Evolutionary conservation across 2,329 filamentous ascomycete genomes (phyloP), one percentile per base, ranked within the genome.

Genomic region (Fusarium foetens): DNA sequence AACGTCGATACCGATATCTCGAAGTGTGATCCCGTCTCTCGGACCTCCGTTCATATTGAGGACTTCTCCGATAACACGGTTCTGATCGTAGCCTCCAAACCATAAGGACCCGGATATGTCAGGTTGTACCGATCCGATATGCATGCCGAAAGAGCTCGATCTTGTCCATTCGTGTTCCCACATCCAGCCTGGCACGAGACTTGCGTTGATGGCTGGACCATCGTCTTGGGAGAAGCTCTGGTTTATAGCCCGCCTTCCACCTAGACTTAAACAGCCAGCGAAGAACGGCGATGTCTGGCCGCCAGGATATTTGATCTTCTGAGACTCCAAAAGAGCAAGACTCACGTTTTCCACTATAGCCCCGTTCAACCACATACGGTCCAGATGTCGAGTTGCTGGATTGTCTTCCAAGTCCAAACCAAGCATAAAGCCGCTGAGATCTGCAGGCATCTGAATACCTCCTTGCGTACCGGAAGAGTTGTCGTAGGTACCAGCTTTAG

Each of bases 21-120:
- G 29, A 27, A 64, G 61, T 21, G 54, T 64, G 17, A 64, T 60
- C 3, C 46, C 60, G 21, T 52, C 54, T 39, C 61, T 51, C 8
- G 55, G 55, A 10, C 55, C 48, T n/a, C 61, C 61, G 19, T 35
- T 46, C 54, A 64, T 33, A 16, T 38, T 64, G 7, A 64, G 38
- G 5, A 64, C 33, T n/a, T 64, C 61, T 11, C 61, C 61, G 6
- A 60, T 33, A 19, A 64, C 45, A 19, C 61, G 61, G 13, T 64
- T 64, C 23, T 64, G 54, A 6, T 64, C 61, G 16, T 64, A 64
- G 8, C 61, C 61, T 14, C 61, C 61, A 10, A 59, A 52, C 61
- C 61, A 64, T 2, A 60, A 19, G 9, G 61, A 64, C 1, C 61
- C 61, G 0, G 61, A 36, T 17, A 64, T 33, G 3, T 55, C 17